Base-by-base conservation (phyloP, 1,139 yeast genomes). In the Hansenula sp. region DNA sequence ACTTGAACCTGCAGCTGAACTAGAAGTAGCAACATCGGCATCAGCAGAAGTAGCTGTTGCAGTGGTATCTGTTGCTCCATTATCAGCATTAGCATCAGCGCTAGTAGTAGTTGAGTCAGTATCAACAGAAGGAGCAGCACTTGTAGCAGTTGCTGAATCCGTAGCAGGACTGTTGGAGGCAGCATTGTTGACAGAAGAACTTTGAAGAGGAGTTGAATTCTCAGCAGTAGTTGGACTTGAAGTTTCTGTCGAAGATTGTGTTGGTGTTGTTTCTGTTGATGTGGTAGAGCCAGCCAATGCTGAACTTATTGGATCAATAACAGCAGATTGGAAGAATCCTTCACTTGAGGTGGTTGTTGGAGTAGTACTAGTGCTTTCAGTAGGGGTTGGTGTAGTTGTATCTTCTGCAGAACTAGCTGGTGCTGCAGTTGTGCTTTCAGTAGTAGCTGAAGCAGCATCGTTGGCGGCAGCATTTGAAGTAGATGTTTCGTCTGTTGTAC, bases 91-190 rank as follows among this genome's bases (percentile, higher is more conserved):
- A 25, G 10, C 28, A 25, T 8, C 28, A 25, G 28, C 28, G 11
- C 10, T 25, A 25, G 28, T 25, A 25, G 31, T 38, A 10, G 38
- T n/a, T 17, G 36, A 38, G 12, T 33, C 38, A 25, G 44, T 33
- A 16, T 35, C 16, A 7, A 11, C 36, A 33, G 36, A 11, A 29
- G 45, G 9, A 11, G 49, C 24, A 2, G 27, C 38, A n/a, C 32
- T 30, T 7, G 38, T 12, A 33, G 35, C 19, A 12, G 19, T 31
- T 19, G 44, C 12, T 3, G 42, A 33, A 33, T 42, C 28, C 17
- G 39, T 24, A 19, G 48, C 37, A n/a, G n/a, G n/a, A n/a, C n/a
- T n/a, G 12, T 42, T 30, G 17, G 43, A 33, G 19, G 32, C 37
- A 21, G 47, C 36, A 40, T 41, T 38, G 25, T 41, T 36, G 31